These are phyloP conservation scores for Psilocybe tampanensis DNA, from an alignment of 768 basidiomycete genomes.

Conservation along the genomic window DNA sequence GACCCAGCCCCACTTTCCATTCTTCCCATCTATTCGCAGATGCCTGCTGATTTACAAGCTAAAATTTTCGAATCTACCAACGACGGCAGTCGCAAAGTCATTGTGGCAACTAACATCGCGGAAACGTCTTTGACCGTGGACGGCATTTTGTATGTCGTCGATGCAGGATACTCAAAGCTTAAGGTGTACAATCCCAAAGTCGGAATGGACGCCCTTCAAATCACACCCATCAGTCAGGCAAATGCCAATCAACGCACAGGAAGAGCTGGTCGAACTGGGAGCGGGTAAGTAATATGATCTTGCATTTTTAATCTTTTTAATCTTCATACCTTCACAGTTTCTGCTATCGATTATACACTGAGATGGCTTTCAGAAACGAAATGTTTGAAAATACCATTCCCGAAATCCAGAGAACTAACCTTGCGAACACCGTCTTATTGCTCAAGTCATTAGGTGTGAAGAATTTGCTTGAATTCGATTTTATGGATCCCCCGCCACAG, in stretches of 20 bases:
- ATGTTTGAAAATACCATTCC: constrained; percentile 96
- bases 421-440: constrained; percentile 94
- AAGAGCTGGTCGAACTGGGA: constrained; percentile 95
- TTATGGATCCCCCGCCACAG: constrained; percentile 99
- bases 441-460: constrained; percentile 97
- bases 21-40: constrained; percentile 98
- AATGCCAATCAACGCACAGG: constrained; percentile 97
- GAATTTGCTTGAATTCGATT: constrained; percentile 96
- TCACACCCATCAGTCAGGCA: constrained; percentile 98
- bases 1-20: constrained; percentile 87
- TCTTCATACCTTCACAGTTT: constrained; percentile 49
- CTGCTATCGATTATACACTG: constrained; percentile 96
- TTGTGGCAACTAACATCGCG: constrained; percentile 98
- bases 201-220: constrained; percentile 99
- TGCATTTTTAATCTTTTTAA: neutral
- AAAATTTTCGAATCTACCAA: constrained; percentile 95
- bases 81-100: constrained; percentile 94
- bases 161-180: constrained; percentile 95
- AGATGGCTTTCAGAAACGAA: constrained; percentile 96
- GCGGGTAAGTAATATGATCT: constrained; percentile 61
- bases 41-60: constrained; percentile 98
- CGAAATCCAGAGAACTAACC: constrained; percentile 96
- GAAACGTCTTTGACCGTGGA: constrained; percentile 99
- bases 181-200: constrained; percentile 99
- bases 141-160: constrained; percentile 96